These are phyloP conservation scores for Phytophthora tubulina DNA, from an alignment of 352 stramenopile species.

Conservation along the genomic window DNA sequence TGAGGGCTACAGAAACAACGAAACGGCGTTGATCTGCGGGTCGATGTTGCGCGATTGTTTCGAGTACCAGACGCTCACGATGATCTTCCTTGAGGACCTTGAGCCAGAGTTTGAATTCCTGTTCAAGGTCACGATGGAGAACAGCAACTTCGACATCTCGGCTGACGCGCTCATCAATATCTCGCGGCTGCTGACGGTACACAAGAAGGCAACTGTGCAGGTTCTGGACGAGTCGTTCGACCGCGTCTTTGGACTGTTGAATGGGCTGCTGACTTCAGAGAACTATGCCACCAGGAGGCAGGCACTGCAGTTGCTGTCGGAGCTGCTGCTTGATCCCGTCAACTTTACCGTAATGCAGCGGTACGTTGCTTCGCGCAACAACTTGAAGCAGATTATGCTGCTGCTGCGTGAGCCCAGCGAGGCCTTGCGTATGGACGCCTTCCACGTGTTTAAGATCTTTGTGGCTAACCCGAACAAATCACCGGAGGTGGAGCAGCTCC, in stretches of 20 bases:
- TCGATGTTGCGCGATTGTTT: slow-evolving; percentile 87
- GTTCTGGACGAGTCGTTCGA: slow-evolving; percentile 69
- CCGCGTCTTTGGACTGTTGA: slow-evolving; percentile 74
- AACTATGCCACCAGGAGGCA: slow-evolving; percentile 86
- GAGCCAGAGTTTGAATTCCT: slow-evolving; percentile 72
- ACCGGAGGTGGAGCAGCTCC: slow-evolving; percentile 71
- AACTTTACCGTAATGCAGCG: slow-evolving; percentile 86
- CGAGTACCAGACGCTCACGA: slow-evolving; percentile 65
- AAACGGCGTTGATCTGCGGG: slow-evolving; percentile 79
- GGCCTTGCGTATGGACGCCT: slow-evolving; percentile 83
- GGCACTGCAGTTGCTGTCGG: slow-evolving; percentile 73
- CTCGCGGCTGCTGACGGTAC: slow-evolving; percentile 67
- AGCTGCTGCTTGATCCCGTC: slow-evolving; percentile 76
- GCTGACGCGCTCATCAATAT: slow-evolving; percentile 88
- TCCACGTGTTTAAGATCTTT: slow-evolving; percentile 92
- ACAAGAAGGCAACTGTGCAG: slow-evolving; percentile 65
- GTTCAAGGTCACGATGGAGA: slow-evolving; percentile 78
- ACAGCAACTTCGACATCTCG: slow-evolving; percentile 87
- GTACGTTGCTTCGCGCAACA: slow-evolving; percentile 74
- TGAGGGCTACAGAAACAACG: slow-evolving; percentile 78
- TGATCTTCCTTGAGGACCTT: slow-evolving; percentile 72
- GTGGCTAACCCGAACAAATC: slow-evolving; percentile 89
- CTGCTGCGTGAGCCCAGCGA: slow-evolving; percentile 80
- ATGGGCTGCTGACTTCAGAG: slow-evolving; percentile 62
- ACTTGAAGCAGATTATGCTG: slow-evolving; percentile 83